These are phyloP conservation scores for Triangularia setosa DNA, from an alignment of 2,329 filamentous ascomycete species.

Conservation along the genomic window DNA sequence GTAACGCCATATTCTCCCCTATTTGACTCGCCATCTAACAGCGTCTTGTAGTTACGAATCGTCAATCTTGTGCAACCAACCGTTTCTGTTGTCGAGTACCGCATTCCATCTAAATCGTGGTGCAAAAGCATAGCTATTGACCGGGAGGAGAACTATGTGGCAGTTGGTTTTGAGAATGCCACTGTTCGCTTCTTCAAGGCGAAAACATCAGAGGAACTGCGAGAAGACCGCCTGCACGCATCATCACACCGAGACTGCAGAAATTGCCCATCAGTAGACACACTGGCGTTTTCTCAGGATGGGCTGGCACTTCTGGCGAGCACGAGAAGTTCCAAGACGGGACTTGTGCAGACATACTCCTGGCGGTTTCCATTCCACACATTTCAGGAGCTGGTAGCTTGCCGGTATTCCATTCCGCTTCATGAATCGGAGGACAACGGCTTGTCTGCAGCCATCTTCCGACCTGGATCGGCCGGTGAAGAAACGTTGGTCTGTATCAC, in stretches of 20 bases:
- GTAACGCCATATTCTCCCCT: neutral
- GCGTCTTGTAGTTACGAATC: slow-evolving; percentile 32
- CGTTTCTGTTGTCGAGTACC: slow-evolving; percentile 34
- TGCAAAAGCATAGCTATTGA: slow-evolving; percentile 38
- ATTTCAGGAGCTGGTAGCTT: slow-evolving; percentile 34
- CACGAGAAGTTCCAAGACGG: slow-evolving; percentile 33
- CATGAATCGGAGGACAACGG: slow-evolving; percentile 42
- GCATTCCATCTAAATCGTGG: slow-evolving; percentile 37
- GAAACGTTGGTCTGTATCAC: slow-evolving; percentile 37
- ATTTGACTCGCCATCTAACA: neutral
- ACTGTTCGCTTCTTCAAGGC: slow-evolving; percentile 40
- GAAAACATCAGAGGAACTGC: slow-evolving; percentile 30
- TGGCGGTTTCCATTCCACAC: slow-evolving; percentile 37
- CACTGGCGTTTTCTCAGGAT: slow-evolving; percentile 38
- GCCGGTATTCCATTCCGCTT: slow-evolving; percentile 36
- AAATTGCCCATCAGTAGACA: slow-evolving; percentile 37
- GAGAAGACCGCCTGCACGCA: slow-evolving; percentile 36
- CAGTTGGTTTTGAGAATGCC: slow-evolving; percentile 38
- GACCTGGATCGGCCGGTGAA: slow-evolving; percentile 31
- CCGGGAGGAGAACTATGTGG: slow-evolving; percentile 38
- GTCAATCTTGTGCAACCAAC: slow-evolving; percentile 34
- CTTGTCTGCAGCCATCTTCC: slow-evolving; percentile 35
- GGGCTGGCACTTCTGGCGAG: slow-evolving; percentile 38
- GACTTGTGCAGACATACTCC: slow-evolving; percentile 35
- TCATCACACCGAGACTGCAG: slow-evolving; percentile 34